Conservation (phyloP, 1,284 basidiomycete genomes). For the Malassezia sympodialis region DNA sequence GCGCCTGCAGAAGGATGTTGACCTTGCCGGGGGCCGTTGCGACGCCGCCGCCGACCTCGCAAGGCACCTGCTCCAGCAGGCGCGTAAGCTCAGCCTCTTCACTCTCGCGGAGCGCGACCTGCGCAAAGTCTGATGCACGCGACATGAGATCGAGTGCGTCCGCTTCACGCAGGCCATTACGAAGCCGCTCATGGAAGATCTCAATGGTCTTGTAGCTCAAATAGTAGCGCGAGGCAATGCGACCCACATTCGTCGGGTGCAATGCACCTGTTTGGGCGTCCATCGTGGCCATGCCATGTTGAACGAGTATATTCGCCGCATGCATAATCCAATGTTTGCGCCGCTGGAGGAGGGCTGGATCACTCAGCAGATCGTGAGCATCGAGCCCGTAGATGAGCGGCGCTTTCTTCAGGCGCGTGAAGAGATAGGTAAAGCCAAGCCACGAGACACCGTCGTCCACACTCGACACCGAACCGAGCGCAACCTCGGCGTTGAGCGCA, state of each 20-base stretch:
- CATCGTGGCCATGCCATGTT: slow-evolving; percentile 73
- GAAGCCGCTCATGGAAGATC: slow-evolving; percentile 74
- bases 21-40: slow-evolving; percentile 80
- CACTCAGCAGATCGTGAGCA: slow-evolving; percentile 62
- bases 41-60: slow-evolving; percentile 58
- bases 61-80: slow-evolving; percentile 56
- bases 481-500: slow-evolving; percentile 86
- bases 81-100: slow-evolving; percentile 74
- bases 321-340: slow-evolving; percentile 62
- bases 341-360: slow-evolving; percentile 67
- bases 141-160: slow-evolving; percentile 79
- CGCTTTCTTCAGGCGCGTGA: slow-evolving; percentile 87
- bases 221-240: slow-evolving; percentile 95
- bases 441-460: slow-evolving; percentile 80
- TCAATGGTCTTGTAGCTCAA: slow-evolving; percentile 78
- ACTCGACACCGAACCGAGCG: slow-evolving; percentile 85
- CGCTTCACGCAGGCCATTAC: slow-evolving; percentile 80
- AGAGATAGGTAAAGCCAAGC: slow-evolving; percentile 95
- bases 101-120: slow-evolving; percentile 83
- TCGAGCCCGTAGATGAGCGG: slow-evolving; percentile 79
- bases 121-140: slow-evolving; percentile 89
- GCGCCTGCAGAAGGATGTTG: slow-evolving; percentile 86
- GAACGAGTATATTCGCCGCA: slow-evolving; percentile 64
- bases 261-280: slow-evolving; percentile 60
- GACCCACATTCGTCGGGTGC: slow-evolving; percentile 71